Evolutionary conservation across 495 filamentous ascomycete species (phyloP), one percentile per base, ranked within the genome.

Genomic region (Hypoxylon trugodes): DNA sequence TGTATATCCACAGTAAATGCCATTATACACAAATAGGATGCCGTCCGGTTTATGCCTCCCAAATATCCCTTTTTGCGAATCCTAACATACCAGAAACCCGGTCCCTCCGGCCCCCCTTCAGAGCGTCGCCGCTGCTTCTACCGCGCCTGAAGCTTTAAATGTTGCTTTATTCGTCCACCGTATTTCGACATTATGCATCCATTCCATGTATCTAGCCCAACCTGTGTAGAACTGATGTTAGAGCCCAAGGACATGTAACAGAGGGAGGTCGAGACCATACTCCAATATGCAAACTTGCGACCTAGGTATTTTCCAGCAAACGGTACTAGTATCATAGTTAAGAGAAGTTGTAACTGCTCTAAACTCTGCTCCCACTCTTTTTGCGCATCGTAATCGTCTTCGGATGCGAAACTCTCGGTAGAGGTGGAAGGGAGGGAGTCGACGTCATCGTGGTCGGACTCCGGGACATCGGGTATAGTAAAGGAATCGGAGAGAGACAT

Each of bases 261-360:
- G 6, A 18, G 10, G 21, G 22, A 30, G 33, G 7, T 41, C 41
- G 16, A 40, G 13, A 33, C 10, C 89, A 69, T 74, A 98, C 95
- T 89, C 92, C 92, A 97, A 76, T 97, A 98, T 47, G 95, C 95
- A 79, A 91, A 96, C 76, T 87, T 92, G 73, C 95, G 82, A 33
- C 95, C 95, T 66, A 97, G 80, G 74, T 92, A 97, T 74, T 97
- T 98, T 16, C 95, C 95, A 47, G 92, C 76, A 72, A 94, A 96
- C 13, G 95, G 95, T 32, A 98, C 89, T 65, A 97, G 70, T 13
- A 98, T 90, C 91, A 98, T 96, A 6, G 88, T 94, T 71, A 97
- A 72, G 38, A 98, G 79, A 45, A 98, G 78, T 81, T 98, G 91
- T 41, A 98, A 76, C 76, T 98, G 95, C 77, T 96, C 90, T 63